Evolutionary conservation across 805 yeast species (phyloP), one percentile per base, ranked within the genome.

Genomic region (Lipomyces starkeyi): DNA sequence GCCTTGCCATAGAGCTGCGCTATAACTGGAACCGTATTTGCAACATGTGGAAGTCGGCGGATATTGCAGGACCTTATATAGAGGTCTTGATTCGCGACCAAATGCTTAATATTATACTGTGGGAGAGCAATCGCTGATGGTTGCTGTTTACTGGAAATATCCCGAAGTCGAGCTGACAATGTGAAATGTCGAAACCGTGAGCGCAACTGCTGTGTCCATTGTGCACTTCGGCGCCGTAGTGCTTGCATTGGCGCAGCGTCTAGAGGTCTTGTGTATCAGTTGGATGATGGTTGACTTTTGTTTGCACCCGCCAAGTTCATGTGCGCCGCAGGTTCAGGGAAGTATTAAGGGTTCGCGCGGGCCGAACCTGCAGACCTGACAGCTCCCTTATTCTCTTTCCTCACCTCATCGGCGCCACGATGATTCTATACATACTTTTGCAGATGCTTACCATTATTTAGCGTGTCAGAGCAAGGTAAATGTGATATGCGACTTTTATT

Each of bases 11-110:
- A 66, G 1, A 63, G 58, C n/a, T 49, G 34, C 25, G 49, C 60
- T 27, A 68, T 66, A 1, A 13, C 22, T 25, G 71, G 70, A 53
- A 68, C 62, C 11, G 67, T 56, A 29, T 55, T 32, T 17, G 71
- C 71, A 11, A 61, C 70, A 14, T 57, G 37, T 11, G 60, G 58
- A 4, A 68, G 65, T 20, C 71, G 64, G 9, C 71, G 66, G 5
- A 55, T 53, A 17, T 22, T 61, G 53, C 70, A 62, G 14, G 71
- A 68, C 8, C 14, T 57, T 27, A 68, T 40, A 34, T 68, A 68
- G 7, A 37, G 63, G 9, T 68, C 63, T 6, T 58, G 49, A 35
- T 68, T 58, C 22, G 59, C 61, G n/a, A 53, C 65, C 2, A 68
- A 25, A 22, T 65, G 67, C 54, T 40, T 53, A 13, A 68, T 49